These are phyloP conservation scores for Arachis stenosperma DNA, from an alignment of 306 rosid species.

Conservation along the genomic window DNA sequence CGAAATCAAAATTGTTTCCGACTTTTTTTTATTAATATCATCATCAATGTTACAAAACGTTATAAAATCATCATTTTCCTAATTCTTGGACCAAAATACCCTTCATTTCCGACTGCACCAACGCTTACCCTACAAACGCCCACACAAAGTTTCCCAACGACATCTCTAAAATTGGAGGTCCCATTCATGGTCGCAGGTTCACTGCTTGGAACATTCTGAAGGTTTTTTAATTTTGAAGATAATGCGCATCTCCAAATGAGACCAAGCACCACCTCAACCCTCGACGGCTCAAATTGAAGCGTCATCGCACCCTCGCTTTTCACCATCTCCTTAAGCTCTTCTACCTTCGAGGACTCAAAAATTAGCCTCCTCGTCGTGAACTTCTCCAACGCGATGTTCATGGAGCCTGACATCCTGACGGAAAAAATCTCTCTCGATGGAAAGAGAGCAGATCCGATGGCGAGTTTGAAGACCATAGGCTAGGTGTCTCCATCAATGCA, in stretches of 20 bases:
- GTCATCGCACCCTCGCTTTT: neutral
- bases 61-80: too few relatives aligned
- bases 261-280: conserved; percentile 50
- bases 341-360: conserved; percentile 37
- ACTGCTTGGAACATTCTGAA: conserved; percentile 53
- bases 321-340: conserved; percentile 39
- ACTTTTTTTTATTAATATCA: too few relatives aligned
- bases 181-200: conserved; percentile 51
- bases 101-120: too few relatives aligned
- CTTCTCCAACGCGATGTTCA: conserved; percentile 13
- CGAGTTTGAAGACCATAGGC: conserved; percentile 14
- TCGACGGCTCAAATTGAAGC: conserved; percentile 33
- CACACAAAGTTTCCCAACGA: conserved; percentile 50
- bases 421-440: conserved; percentile 48
- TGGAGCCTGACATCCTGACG: conserved; percentile 36
- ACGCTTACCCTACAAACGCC: conserved; percentile 19
- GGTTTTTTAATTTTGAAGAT: conserved; percentile 9
- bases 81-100: too few relatives aligned
- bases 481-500: neutral
- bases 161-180: conserved; percentile 32
- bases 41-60: too few relatives aligned
- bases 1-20: too few relatives aligned
- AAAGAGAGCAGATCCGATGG: conserved; percentile 37
- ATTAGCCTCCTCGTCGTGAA: conserved; percentile 46
- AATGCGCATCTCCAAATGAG: conserved; percentile 53